Evolutionary conservation across 75 land plant species (phyloP).

Genomic region (Selaginella tamariscina): DNA sequence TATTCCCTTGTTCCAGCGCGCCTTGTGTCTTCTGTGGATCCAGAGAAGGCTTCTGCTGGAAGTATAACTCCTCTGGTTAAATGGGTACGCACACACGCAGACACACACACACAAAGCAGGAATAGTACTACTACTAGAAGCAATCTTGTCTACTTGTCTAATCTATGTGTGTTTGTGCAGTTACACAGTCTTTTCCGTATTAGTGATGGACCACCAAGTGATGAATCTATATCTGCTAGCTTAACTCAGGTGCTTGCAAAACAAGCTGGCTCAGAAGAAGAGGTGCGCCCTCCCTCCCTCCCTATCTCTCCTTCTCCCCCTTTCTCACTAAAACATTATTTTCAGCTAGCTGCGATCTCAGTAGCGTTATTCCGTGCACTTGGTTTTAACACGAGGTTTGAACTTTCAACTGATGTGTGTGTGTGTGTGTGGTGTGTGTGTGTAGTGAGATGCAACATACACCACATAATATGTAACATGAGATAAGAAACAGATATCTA

Average conservation of each 20-base stretch:
- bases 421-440: too few relatives aligned
- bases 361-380: constrained; percentile 87
- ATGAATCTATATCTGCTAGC: constrained; percentile 27
- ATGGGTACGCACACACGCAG: too few relatives aligned
- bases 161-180: too few relatives aligned
- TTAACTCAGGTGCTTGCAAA: constrained; percentile 45
- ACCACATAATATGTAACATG: too few relatives aligned
- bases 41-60: constrained; percentile 29
- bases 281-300: constrained; percentile 27
- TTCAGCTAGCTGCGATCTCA: constrained; percentile 82
- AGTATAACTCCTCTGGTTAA: constrained; percentile 44
- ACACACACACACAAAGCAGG: too few relatives aligned
- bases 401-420: not conserved
- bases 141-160: too few relatives aligned
- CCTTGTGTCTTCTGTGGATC: constrained; percentile 28
- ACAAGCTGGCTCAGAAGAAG: constrained; percentile 73
- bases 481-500: too few relatives aligned
- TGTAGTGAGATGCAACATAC: too few relatives aligned
- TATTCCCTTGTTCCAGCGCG: constrained; percentile 59
- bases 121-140: too few relatives aligned
- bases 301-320: not conserved
- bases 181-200: too few relatives aligned
- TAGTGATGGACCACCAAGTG: too few relatives aligned
- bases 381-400: constrained; percentile 55
- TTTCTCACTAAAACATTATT: not conserved